Base-by-base conservation (phyloP, 768 basidiomycete genomes). In the Piloderma croceum region DNA sequence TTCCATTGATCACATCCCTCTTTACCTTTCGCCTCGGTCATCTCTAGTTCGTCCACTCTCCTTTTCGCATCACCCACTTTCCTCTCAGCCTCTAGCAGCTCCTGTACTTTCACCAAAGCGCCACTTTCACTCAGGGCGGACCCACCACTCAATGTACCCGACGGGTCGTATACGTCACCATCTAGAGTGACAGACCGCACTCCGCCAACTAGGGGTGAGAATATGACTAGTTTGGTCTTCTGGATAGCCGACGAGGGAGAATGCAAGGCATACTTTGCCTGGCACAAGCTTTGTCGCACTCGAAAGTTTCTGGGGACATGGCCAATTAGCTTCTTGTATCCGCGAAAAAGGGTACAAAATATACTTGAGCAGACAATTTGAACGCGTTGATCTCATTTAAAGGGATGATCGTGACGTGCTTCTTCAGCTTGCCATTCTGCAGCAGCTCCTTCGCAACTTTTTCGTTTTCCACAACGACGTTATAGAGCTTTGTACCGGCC, bases 131-230 rank as follows among this genome's bases (percentile, higher is more conserved):
- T 83, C 0, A 92, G 89, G 0, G 90, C 81, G 1, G 90, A 77
- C 1, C 96, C 96, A 5, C 96, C 96, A 15, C 83, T 89, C n/a
- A 99, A 76, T 0, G 88, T 93, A 6, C 94, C 94, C 6, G 86
- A 85, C 2, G 96, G 94, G 46, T 99, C 96, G 59, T 99, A 98
- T 9, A 96, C 79, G 54, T 98, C 96, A 2, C 96, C 96, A 3
- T 90, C 83, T 17, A 96, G 70, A 6, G 96, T 99, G 34, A 98
- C 92, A 7, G 89, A 92, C 37, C 81, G 81, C 36, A 87, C 79
- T 7, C 77, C 70, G 17, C 72, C 69, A 41, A n/a, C n/a, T n/a
- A n/a, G n/a, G n/a, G n/a, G n/a, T n/a, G 79, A 69, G 68, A 97
- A 98, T 1, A 96, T 96, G 31, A 96, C 87, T 0, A 67, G 62